Base-by-base conservation (phyloP, 441 rosid species). In the Erysimum pusillum region DNA sequence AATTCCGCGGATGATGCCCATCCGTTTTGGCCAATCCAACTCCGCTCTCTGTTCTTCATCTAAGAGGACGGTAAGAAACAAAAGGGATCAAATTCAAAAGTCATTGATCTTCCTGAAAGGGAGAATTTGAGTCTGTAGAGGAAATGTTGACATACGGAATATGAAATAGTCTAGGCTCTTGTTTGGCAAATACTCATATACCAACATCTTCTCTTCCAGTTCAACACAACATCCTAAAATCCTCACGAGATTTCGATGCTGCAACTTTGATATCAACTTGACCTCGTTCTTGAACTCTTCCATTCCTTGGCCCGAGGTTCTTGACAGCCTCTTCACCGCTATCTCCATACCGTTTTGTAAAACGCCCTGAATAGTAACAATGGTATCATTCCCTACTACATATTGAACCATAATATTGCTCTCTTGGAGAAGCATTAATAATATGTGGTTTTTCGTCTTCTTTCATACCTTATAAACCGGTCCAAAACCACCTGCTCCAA, bases 161-260 rank as follows among this genome's bases (percentile, higher is more conserved):
- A 89, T 62, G 65, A 80, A 80, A 18, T 45, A 68, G 69, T 89
- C 93, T 69, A 89, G 71, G 77, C 95, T 88, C 81, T 80, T 81
- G 75, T 86, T 87, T 6, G 85, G 85, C 67, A 87, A 48, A 48
- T 77, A 87, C 46, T 88, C 92, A 22, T 92, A 91, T 31, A 92
- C 53, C 61, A 91, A 70, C 85, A 89, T 85, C 62, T 71, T 82
- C 59, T 90, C 93, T 71, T 79, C 80, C 28, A 57, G 60, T n/a
- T 90, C 74, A 67, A 84, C 82, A 70, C 91, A 83, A 15, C 79
- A 87, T 2, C 93, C 93, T 6, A 86, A 17, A 46, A 87, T 82
- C 74, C 80, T 84, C 31, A 88, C 91, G 12, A 91, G 97, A 77
- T 91, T 89, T 10, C 91, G 73, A 38, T 86, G 97, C 67, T 88